Percentiles rank a stretch among this genome's conserved stretches.
Evolutionary conservation across 495 filamentous ascomycete genomes (phyloP).

Genomic region (Aspergillus panamensis): DNA sequence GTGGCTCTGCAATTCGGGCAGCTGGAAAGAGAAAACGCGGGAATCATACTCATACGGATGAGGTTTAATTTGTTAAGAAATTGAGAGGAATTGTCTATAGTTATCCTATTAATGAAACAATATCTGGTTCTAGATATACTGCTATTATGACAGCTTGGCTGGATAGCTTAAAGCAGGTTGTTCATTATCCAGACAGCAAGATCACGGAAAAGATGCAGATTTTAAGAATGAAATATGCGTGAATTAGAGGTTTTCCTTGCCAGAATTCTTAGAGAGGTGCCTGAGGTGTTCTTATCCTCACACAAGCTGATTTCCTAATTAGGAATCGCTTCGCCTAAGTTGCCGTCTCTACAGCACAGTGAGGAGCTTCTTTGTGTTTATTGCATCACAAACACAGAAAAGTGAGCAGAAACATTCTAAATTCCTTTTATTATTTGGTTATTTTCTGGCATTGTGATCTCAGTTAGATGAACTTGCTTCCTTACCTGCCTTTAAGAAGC

Average conservation of each 20-base stretch:
- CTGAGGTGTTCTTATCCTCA: slow-evolving; percentile 4
- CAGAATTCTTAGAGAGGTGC: background rate
- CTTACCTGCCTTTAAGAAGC: no score
- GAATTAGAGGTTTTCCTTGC: no score
- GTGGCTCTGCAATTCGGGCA: slow-evolving; percentile 15
- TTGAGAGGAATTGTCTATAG: background rate
- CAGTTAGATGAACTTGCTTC: no score
- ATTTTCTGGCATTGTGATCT: no score
- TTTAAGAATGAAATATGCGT: no score
- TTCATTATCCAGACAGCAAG: no score
- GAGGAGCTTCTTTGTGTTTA: slow-evolving; percentile 12
- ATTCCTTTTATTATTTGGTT: background rate
- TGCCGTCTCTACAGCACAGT: slow-evolving; percentile 4
- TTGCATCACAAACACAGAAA: background rate
- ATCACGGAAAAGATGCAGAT: no score
- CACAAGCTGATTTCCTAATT: slow-evolving; percentile 15
- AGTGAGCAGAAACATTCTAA: background rate
- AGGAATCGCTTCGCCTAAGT: slow-evolving; percentile 19
- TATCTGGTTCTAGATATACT: no score
- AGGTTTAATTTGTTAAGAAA: background rate
- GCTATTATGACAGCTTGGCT: no score
- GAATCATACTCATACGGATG: slow-evolving; percentile 15
- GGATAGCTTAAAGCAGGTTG: no score
- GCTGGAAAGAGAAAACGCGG: slow-evolving; percentile 40
- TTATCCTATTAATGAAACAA: no score